A percentile compares a stretch with the other conserved stretches of the same genome.
These are phyloP conservation scores for Isabelozyma gotoi DNA, from an alignment of 805 yeast genomes.

Conservation along the genomic window DNA sequence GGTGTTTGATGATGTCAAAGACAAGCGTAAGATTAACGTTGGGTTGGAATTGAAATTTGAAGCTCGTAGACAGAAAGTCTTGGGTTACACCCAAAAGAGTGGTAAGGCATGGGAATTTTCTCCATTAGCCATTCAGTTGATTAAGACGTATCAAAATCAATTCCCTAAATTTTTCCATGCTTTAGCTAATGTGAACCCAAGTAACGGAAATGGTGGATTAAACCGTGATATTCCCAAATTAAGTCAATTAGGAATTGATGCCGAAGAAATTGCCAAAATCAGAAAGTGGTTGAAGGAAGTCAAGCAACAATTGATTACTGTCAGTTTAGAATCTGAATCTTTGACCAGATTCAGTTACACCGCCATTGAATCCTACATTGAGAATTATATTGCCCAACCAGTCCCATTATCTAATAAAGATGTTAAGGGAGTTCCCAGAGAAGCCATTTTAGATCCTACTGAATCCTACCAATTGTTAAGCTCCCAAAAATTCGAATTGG, in stretches of 20 bases:
- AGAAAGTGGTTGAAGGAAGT: slow-evolving; percentile 51
- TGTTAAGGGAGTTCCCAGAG: slow-evolving; percentile 79
- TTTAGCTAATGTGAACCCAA: slow-evolving; percentile 16
- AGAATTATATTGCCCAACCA: slow-evolving; percentile 47
- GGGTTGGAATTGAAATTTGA: slow-evolving; percentile 88
- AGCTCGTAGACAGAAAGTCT: slow-evolving; percentile 72
- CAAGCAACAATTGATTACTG: slow-evolving; percentile 51
- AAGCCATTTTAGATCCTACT: slow-evolving; percentile 75
- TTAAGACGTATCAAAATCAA: slow-evolving; percentile 56
- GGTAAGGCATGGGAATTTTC: slow-evolving; percentile 78
- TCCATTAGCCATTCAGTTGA: slow-evolving; percentile 64
- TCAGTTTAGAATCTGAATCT: slow-evolving; percentile 75
- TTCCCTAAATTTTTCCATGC: slow-evolving; percentile 63
- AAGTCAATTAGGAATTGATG: slow-evolving; percentile 37
- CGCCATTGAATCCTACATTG: slow-evolving; percentile 64
- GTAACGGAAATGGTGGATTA: slow-evolving; percentile 6
- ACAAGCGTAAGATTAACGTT: slow-evolving; percentile 55
- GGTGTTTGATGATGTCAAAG: slow-evolving; percentile 47
- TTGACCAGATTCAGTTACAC: slow-evolving; percentile 64
- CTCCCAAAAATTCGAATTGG: slow-evolving; percentile 75
- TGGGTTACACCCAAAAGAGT: slow-evolving; percentile 77
- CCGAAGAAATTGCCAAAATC: slow-evolving; percentile 43
- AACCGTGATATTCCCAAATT: slow-evolving; percentile 37
- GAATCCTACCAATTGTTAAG: slow-evolving; percentile 70
- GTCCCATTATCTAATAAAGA: slow-evolving; percentile 48